Evolutionary conservation across 306 rosid species (phyloP), one percentile per base, ranked within the genome.

Genomic region (Sphenostylis stenocarpa): DNA sequence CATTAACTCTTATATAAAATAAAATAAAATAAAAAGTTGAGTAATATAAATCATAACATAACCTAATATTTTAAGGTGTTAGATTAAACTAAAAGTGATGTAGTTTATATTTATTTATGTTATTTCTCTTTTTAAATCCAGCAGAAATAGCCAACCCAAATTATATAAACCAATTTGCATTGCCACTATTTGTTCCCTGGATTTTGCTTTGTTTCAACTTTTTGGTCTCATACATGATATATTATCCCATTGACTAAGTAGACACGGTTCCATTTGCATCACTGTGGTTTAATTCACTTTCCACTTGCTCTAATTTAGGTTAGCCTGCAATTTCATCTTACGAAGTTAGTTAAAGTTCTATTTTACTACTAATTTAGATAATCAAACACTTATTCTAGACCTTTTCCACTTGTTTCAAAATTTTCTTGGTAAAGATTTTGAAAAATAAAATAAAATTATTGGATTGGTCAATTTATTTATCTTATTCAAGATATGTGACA

Each of bases 201-300:
- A 2, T 26, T 26, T 26, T 26, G 1, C 28, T 15, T n/a, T 31
- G 28, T 33, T n/a, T 33, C 43, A 31, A 39, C 7, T 8, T 61
- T 3, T 63, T 36, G 17, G 17, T 19, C 70, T 20, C 4, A 9
- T 44, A 5, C 43, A 6, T n/a, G n/a, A n/a, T n/a, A n/a, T n/a
- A n/a, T 33, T 44, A 45, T 62, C 45, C 3, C 52, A 36, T 76
- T 76, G 65, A 76, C 65, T 47, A 48, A 75, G 36, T 4, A 12
- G 38, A 12, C n/a, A n/a, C n/a, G n/a, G n/a, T n/a, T 77, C 47
- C 75, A 67, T 77, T 53, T 75, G 63, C 63, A 74, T 60, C 14
- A 26, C 12, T 38, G 7, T 65, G 56, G 56, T 77, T 52, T 67
- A 66, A 4, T 7, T 41, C 15, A 4, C 13, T 4, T 39, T 12